phyloP scores from a whole-genome alignment of 1,139 yeast species.

The Hyphopichia burtonii region DNA sequence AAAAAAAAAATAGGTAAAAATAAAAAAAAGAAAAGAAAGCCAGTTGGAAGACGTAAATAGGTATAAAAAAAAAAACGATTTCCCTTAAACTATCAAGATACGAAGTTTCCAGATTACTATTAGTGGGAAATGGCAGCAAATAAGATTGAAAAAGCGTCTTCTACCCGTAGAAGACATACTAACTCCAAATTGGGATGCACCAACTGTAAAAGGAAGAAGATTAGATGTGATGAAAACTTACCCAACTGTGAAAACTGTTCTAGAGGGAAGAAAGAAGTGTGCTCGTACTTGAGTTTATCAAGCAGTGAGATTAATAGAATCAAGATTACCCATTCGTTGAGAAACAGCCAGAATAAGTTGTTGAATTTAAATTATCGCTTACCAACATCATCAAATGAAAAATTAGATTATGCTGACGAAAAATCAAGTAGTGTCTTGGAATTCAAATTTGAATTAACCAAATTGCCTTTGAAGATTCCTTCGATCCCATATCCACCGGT shows the following conservation, averaged over 20 bases:
- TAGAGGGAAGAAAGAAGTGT: conserved; percentile 27
- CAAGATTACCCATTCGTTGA: conserved; percentile 26
- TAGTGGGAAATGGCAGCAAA: too few species aligned
- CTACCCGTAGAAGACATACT: conserved; percentile 36
- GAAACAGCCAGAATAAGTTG: conserved; percentile 29
- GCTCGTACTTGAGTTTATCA: conserved; percentile 32
- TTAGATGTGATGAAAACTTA: conserved; percentile 46
- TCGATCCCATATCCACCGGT: conserved; percentile 21
- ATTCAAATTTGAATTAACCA: conserved; percentile 23
- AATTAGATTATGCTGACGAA: background rate
- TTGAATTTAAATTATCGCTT: conserved; percentile 26
- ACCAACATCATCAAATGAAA: conserved; percentile 20
- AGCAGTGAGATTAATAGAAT: conserved; percentile 25
- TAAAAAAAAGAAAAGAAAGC: too few species aligned
- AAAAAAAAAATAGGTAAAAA: too few species aligned
- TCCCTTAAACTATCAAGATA: too few species aligned
- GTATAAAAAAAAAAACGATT: too few species aligned
- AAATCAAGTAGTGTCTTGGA: conserved; percentile 11
- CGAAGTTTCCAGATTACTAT: too few species aligned
- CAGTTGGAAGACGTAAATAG: too few species aligned
- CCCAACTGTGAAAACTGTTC: conserved; percentile 44
- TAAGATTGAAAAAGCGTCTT: background rate
- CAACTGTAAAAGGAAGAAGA: conserved; percentile 44
- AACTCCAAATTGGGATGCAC: conserved; percentile 45
- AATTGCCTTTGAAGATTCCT: conserved; percentile 24